Evolutionary conservation across 768 basidiomycete species (phyloP).

Genomic region (Naematelia aurantialba): DNA sequence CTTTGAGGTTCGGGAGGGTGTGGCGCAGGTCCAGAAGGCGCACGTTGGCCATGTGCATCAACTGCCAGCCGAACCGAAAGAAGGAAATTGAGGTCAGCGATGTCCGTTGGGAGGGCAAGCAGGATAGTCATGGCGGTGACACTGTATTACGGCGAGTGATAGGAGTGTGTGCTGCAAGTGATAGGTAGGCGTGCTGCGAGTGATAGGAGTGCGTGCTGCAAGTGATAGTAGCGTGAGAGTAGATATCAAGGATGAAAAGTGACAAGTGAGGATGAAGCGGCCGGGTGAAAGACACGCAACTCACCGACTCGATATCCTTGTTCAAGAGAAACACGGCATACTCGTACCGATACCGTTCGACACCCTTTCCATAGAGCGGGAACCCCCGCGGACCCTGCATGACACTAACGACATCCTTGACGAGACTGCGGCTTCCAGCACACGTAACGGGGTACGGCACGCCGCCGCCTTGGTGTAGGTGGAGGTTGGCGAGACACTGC

Average conservation of each 20-base stretch:
- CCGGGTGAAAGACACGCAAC: conserved; percentile 24
- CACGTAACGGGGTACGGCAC: conserved; percentile 86
- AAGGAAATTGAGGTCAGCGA: no score
- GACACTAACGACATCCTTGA: conserved; percentile 85
- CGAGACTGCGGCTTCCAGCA: conserved; percentile 82
- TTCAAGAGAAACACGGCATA: conserved; percentile 96
- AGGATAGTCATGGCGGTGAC: no score
- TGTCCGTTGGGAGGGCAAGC: no score
- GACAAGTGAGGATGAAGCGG: no score
- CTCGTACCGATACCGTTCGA: conserved; percentile 94
- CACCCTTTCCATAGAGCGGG: conserved; percentile 87
- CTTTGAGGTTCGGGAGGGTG: conserved; percentile 94
- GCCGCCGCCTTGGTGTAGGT: conserved; percentile 51
- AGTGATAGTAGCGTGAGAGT: no score
- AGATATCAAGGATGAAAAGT: no score
- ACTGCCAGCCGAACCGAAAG: conserved; percentile 53
- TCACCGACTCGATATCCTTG: conserved; percentile 92
- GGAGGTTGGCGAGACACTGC: conserved; percentile 72
- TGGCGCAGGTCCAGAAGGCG: conserved; percentile 89
- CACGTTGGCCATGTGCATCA: conserved; percentile 85
- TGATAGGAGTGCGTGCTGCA: no score
- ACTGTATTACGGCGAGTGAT: no score
- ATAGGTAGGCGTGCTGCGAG: no score
- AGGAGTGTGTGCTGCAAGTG: no score
- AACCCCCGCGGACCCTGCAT: conserved; percentile 97